Base-by-base conservation (phyloP, 768 basidiomycete genomes). In the Leccinellum rugosiceps region DNA sequence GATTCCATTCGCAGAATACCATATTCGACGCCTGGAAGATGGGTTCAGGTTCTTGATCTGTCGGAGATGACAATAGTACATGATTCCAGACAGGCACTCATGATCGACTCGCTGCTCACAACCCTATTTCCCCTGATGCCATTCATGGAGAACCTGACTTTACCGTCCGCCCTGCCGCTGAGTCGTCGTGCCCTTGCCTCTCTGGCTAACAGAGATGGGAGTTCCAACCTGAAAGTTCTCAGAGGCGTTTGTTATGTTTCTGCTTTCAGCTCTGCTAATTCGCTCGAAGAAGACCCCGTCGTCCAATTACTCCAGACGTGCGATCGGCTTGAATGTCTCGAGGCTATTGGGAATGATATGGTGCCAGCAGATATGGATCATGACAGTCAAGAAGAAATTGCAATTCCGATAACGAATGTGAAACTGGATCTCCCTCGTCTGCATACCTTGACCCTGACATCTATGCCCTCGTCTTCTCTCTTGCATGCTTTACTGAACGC, bases 1-100 rank as follows among this genome's bases (percentile, higher is more conserved):
- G 92, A 94, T 65, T 90, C 91, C 45, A 85, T 96, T 56, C 83
- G 90, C 52, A 82, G 94, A 50, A 92, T 90, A 62, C 90, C 90
- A 0, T 90, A 88, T 65, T 94, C 92, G 4, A 81, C 88, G 0
- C 94, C 94, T 2, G 94, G 94, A 28, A 80, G 94, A 67, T 95
- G 92, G 88, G 84, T 96, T 1, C 87, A 86, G 57, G 71, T 68
- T 10, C 77, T 97, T 23, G 88, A 96, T 70, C 74, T 97, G 6
- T 85, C 89, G 5, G 70, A 73, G 21, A 63, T 90, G 32, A 62
- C 68, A 45, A 77, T 75, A 63, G 67, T 65, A 47, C 74, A 80
- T 25, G 75, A 78, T 61, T 71, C 77, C 9, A 63, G 55, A 35
- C 79, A 86, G 52, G 75, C 79, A 25, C 77, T 87, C 50, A 64